Evolutionary conservation across 805 yeast genomes (phyloP), one percentile per base, ranked within the genome.

Genomic region (Suhomyces tanzawaensis): DNA sequence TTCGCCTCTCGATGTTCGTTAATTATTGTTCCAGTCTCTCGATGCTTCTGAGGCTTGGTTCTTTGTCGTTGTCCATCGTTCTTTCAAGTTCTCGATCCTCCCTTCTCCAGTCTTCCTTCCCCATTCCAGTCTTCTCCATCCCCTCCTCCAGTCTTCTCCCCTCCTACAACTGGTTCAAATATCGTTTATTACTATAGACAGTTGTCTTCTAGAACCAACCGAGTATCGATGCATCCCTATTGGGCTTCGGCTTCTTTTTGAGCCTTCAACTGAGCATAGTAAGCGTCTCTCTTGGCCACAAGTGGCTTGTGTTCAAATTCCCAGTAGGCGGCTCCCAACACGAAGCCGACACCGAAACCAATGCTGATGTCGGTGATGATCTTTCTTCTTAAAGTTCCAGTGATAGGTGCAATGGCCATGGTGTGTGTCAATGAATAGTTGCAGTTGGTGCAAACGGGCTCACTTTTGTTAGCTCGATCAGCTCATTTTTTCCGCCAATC

Each of bases 381-480:
- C 70, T 81, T 85, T 74, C 79, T 85, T 71, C 79, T 86, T 51
- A 90, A 76, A 46, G 83, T 71, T 51, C 96, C 96, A 38, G 82
- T 77, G 57, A 90, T 87, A 56, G 95, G 93, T 59, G 91, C 85
- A 59, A 86, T 74, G 64, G 89, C 83, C 84, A 81, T 84, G 40
- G 41, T 60, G 32, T 36, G 39, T 32, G 48, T 22, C 19, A 24
- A 24, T 24, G 12, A 24, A 9, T 21, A 21, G 7, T 7, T 21
- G 7, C 7, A 7, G 9, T 21, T 7, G 9, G 9, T 7, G 23
- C 9, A 21, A 9, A 7, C 9, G 9, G 23, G 23, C 23, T 21
- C 7, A 21, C 23, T 7, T 7, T 21, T 9, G 7, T 24, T 24
- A 24, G 5, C 27, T 24, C 27, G 29, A 33, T 33, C 36, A 33